These are phyloP conservation scores for Taphrina wiesneri DNA, from an alignment of 1,139 yeast species.

Conservation along the genomic window DNA sequence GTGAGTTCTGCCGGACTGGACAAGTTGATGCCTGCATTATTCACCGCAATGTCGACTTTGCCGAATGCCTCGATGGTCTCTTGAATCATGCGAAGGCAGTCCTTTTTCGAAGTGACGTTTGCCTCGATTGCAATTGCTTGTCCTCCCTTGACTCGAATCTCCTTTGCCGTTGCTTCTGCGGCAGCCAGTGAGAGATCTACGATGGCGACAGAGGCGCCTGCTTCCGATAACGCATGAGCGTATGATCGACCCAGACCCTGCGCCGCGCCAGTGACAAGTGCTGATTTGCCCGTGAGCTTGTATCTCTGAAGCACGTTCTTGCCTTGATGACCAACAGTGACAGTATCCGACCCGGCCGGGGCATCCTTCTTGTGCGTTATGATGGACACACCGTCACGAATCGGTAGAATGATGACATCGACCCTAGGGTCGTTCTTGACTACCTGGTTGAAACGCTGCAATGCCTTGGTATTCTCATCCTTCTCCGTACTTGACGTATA, in stretches of 20 bases:
- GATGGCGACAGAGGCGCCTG: conserved; percentile 80
- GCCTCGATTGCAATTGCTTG: conserved; percentile 50
- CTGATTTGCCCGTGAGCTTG: conserved; percentile 73
- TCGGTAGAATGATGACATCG: conserved; percentile 24
- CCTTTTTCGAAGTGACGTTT: conserved; percentile 43
- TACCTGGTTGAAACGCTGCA: conserved; percentile 25
- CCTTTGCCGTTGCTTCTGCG: conserved; percentile 63
- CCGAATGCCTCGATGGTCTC: conserved; percentile 87
- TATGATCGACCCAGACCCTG: conserved; percentile 83
- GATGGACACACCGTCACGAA: conserved; percentile 33
- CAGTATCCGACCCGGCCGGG: not conserved
- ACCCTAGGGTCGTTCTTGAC: conserved; percentile 32
- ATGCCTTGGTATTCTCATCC: conserved; percentile 19
- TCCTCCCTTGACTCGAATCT: conserved; percentile 58
- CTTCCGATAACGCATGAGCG: conserved; percentile 83
- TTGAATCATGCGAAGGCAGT: conserved; percentile 79
- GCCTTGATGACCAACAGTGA: conserved; percentile 12
- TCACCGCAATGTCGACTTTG: conserved; percentile 83
- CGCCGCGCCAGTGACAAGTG: conserved; percentile 82
- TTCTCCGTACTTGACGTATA: conserved; percentile 8
- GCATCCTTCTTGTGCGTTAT: conserved; percentile 26
- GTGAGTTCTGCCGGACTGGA: conserved; percentile 45
- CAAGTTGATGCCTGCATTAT: conserved; percentile 86
- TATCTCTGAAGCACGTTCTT: conserved; percentile 43
- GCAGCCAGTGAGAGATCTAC: conserved; percentile 61